These are phyloP conservation scores for Suillus paluster DNA, from an alignment of 768 basidiomycete genomes.

Conservation along the genomic window DNA sequence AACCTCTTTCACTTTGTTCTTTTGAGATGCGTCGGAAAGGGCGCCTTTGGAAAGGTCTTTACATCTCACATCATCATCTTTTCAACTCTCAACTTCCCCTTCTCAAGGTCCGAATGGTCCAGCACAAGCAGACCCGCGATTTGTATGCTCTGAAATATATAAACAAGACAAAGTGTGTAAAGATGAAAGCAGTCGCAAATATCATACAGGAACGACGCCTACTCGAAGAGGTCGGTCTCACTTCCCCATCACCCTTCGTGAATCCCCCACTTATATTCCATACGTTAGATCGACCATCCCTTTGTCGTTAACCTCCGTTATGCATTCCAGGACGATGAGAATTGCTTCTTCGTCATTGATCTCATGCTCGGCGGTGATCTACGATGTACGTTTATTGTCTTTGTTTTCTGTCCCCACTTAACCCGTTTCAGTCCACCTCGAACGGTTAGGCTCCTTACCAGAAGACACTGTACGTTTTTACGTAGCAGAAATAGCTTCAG, in stretches of 20 bases:
- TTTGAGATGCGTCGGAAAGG: constrained; percentile 95
- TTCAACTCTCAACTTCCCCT: constrained; percentile 18
- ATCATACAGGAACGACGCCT: constrained; percentile 95
- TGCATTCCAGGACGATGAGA: constrained; percentile 97
- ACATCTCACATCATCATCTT: background rate
- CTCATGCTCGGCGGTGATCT: constrained; percentile 96
- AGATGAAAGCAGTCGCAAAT: constrained; percentile 98
- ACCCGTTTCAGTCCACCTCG: constrained; percentile 73
- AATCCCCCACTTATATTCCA: no score
- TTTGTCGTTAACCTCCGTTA: constrained; percentile 95
- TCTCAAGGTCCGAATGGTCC: constrained; percentile 92
- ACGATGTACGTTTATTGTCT: constrained; percentile 66
- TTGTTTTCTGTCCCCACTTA: background rate
- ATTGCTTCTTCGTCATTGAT: constrained; percentile 98
- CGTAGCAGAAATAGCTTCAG: constrained; percentile 87
- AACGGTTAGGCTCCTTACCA: constrained; percentile 72
- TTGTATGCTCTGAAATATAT: constrained; percentile 99
- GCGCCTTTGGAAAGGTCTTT: constrained; percentile 95
- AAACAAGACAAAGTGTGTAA: constrained; percentile 96
- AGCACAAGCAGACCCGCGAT: constrained; percentile 97
- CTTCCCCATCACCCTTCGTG: no score
- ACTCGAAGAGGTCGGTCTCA: constrained; percentile 90
- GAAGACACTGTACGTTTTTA: constrained; percentile 88
- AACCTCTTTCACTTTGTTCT: constrained; percentile 98
- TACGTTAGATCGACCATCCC: constrained; percentile 84